Percentiles rank a stretch among this genome's conserved stretches.
These are phyloP conservation scores for Penicillium hesseltinei DNA, from an alignment of 2,329 filamentous ascomycete species.

Conservation along the genomic window DNA sequence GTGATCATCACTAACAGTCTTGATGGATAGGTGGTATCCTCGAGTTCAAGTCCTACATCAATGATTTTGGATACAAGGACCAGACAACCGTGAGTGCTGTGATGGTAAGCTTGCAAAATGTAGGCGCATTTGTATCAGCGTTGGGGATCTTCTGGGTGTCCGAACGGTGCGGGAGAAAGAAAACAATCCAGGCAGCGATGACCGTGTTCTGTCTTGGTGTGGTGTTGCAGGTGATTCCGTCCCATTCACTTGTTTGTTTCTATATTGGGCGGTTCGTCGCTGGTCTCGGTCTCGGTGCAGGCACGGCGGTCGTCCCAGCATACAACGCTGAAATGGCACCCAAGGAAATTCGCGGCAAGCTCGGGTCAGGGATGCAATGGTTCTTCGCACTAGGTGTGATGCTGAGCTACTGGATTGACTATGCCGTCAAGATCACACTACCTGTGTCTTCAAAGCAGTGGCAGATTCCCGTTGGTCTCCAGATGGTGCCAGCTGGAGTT, in stretches of 20 bases:
- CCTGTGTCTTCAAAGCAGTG: constrained; percentile 46
- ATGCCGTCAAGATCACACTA: constrained; percentile 46
- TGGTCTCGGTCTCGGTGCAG: constrained; percentile 49
- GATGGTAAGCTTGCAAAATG: constrained; percentile 51
- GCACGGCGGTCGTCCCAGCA: constrained; percentile 43
- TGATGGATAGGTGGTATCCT: constrained; percentile 41
- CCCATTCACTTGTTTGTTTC: constrained; percentile 46
- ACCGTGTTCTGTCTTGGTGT: constrained; percentile 39
- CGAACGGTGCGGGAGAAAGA: constrained; percentile 46
- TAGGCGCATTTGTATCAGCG: constrained; percentile 54
- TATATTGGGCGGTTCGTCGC: constrained; percentile 49
- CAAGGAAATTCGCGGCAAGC: constrained; percentile 42
- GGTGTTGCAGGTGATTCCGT: constrained; percentile 50
- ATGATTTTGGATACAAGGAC: constrained; percentile 45
- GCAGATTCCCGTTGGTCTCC: constrained; percentile 50
- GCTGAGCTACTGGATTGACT: constrained; percentile 49
- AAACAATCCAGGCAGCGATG: constrained; percentile 46
- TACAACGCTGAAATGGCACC: constrained; percentile 46
- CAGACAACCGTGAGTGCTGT: constrained; percentile 47
- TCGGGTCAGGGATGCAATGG: constrained; percentile 39
- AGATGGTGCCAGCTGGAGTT: constrained; percentile 50
- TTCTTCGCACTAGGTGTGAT: constrained; percentile 40
- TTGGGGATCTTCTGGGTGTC: constrained; percentile 50
- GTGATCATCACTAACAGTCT: not conserved
- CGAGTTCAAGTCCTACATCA: constrained; percentile 43